These are phyloP conservation scores for Talaromyces verruculosus DNA, from an alignment of 2,329 filamentous ascomycete species.

Conservation along the genomic window DNA sequence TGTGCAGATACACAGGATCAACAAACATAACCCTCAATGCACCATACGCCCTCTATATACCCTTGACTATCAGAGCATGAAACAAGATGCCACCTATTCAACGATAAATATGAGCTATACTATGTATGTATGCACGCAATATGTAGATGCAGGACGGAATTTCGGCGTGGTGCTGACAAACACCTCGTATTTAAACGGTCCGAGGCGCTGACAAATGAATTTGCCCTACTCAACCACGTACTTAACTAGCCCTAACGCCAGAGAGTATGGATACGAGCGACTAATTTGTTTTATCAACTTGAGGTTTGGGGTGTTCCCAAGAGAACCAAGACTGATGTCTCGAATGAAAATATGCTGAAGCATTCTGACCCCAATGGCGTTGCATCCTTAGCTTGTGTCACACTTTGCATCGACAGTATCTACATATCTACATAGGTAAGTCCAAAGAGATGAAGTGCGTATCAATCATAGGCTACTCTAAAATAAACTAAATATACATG, in stretches of 20 bases:
- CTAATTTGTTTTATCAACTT: not conserved
- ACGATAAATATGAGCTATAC: not conserved
- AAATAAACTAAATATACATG: not conserved
- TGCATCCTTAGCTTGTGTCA: not conserved
- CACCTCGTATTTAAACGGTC: not conserved
- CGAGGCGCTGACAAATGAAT: not conserved
- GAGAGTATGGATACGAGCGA: not conserved
- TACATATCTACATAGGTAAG: not conserved
- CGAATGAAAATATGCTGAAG: not conserved
- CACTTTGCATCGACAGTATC: not conserved
- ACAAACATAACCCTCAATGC: not conserved
- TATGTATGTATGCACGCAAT: not conserved
- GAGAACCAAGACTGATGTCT: not conserved
- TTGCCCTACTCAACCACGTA: not conserved
- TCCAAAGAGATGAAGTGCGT: not conserved
- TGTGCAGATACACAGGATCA: not conserved
- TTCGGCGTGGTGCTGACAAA: slow-evolving; percentile 14
- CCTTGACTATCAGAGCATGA: not conserved
- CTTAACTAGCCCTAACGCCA: not conserved
- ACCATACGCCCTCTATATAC: not conserved
- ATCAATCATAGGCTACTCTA: not conserved
- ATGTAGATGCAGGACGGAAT: not conserved
- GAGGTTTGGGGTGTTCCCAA: not conserved
- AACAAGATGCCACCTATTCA: slow-evolving; percentile 2
- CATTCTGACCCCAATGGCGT: not conserved